Percentiles rank a stretch among this genome's conserved stretches.
These are phyloP conservation scores for Trichoderma brevicompactum DNA, from an alignment of 2,329 filamentous ascomycete species.

Conservation along the genomic window DNA sequence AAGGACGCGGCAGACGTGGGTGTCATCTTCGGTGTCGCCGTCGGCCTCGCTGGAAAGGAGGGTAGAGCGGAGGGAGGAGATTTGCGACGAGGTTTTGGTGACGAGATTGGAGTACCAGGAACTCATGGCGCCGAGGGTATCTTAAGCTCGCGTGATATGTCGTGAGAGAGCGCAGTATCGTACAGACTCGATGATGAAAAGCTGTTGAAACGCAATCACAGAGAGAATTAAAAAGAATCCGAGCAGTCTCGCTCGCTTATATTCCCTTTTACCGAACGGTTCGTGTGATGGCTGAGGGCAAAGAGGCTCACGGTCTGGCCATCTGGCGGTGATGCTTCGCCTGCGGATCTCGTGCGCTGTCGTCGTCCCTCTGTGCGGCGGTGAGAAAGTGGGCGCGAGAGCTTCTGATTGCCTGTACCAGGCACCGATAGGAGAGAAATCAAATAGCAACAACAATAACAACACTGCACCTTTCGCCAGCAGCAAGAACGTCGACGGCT, in stretches of 20 bases:
- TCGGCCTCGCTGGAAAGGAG: slow-evolving; percentile 69
- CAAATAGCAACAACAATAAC: background rate
- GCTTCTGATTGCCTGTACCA: background rate
- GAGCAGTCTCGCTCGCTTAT: background rate
- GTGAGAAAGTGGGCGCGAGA: slow-evolving; percentile 7
- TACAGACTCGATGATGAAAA: background rate
- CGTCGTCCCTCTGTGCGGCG: background rate
- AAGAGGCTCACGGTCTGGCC: slow-evolving; percentile 17
- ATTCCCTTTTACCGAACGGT: background rate
- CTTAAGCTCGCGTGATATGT: slow-evolving; percentile 1
- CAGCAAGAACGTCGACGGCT: background rate
- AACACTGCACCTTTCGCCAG: too few relatives aligned
- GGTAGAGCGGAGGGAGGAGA: slow-evolving; percentile 69
- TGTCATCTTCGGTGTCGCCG: slow-evolving; percentile 84
- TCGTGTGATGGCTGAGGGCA: background rate
- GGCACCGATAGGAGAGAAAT: background rate
- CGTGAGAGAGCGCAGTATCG: background rate
- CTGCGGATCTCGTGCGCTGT: slow-evolving; percentile 4
- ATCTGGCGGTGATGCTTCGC: slow-evolving; percentile 21
- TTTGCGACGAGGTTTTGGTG: slow-evolving; percentile 66
- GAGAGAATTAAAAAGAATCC: background rate
- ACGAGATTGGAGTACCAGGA: slow-evolving; percentile 80
- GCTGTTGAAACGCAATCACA: background rate
- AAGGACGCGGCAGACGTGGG: slow-evolving; percentile 90
- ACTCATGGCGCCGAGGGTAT: slow-evolving; percentile 58